These are phyloP conservation scores for Penicillium alfredii DNA, from an alignment of 495 filamentous ascomycete species.

Conservation along the genomic window DNA sequence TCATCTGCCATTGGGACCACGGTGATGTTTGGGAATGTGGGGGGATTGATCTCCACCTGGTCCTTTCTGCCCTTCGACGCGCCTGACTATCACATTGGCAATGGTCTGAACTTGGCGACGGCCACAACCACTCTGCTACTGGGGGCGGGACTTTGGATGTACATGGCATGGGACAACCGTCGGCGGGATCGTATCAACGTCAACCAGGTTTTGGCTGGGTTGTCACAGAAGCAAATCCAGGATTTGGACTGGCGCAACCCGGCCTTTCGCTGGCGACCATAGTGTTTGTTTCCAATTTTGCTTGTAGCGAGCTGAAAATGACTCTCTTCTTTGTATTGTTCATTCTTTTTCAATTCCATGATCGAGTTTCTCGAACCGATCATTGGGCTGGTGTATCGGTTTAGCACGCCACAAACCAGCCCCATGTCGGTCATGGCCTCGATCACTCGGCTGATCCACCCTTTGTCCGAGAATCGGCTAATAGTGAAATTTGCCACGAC, in stretches of 20 bases:
- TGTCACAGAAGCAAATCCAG: conserved; percentile 52
- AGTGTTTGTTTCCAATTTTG: too few species aligned
- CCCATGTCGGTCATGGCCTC: neutral
- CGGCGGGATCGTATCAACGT: conserved; percentile 48
- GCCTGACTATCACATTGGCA: conserved; percentile 66
- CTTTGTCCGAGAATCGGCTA: too few species aligned
- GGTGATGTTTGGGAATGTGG: conserved; percentile 69
- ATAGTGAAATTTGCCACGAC: too few species aligned
- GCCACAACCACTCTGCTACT: conserved; percentile 47
- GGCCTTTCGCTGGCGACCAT: conserved; percentile 58
- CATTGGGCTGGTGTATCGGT: too few species aligned
- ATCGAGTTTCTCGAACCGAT: too few species aligned
- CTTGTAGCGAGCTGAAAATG: too few species aligned
- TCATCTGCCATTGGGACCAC: conserved; percentile 58
- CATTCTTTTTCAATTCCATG: too few species aligned
- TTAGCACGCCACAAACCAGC: too few species aligned
- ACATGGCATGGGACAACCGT: conserved; percentile 61
- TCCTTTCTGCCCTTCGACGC: conserved; percentile 57
- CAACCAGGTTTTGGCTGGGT: conserved; percentile 48
- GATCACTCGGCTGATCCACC: too few species aligned
- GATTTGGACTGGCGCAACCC: conserved; percentile 71
- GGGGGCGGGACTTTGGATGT: conserved; percentile 41
- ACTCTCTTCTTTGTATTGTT: too few species aligned
- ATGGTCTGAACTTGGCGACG: conserved; percentile 66
- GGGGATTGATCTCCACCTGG: conserved; percentile 68